Conservation (phyloP, 148 eudicot species). For the Arbutus unedo region DNA sequence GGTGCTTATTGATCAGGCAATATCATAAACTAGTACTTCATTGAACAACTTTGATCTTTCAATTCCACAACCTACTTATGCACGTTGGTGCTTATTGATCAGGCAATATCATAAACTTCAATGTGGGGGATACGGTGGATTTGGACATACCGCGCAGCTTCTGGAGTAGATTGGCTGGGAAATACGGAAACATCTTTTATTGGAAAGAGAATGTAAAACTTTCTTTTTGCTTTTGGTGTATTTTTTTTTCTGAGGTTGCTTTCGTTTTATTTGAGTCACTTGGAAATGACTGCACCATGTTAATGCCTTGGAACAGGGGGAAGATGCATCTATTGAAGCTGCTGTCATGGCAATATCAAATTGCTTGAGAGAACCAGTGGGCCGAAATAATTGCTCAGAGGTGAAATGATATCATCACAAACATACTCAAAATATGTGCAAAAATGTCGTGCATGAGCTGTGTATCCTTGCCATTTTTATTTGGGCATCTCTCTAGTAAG, state of each 20-base stretch:
- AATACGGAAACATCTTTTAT: slow-evolving; percentile 87
- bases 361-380: slow-evolving; percentile 83
- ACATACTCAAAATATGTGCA: not conserved
- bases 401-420: slow-evolving; percentile 35
- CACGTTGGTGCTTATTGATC: slow-evolving; percentile 9
- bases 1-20: too few species aligned
- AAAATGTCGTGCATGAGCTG: not conserved
- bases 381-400: slow-evolving; percentile 83
- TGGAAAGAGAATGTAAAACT: slow-evolving; percentile 87
- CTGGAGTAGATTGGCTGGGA: slow-evolving; percentile 93
- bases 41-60: not conserved
- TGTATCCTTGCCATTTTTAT: not conserved
- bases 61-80: not conserved
- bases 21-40: slow-evolving; percentile 5
- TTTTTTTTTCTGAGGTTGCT: not conserved
- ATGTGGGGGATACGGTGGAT: slow-evolving; percentile 80
- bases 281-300: not conserved
- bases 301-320: slow-evolving; percentile 48
- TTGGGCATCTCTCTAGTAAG: not conserved
- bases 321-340: slow-evolving; percentile 91
- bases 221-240: not conserved
- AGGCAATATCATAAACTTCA: slow-evolving; percentile 90
- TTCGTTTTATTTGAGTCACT: not conserved
- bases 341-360: slow-evolving; percentile 83
- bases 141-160: slow-evolving; percentile 87